Conservation (phyloP, 1,284 basidiomycete genomes). For the Abortiporus biennis region DNA sequence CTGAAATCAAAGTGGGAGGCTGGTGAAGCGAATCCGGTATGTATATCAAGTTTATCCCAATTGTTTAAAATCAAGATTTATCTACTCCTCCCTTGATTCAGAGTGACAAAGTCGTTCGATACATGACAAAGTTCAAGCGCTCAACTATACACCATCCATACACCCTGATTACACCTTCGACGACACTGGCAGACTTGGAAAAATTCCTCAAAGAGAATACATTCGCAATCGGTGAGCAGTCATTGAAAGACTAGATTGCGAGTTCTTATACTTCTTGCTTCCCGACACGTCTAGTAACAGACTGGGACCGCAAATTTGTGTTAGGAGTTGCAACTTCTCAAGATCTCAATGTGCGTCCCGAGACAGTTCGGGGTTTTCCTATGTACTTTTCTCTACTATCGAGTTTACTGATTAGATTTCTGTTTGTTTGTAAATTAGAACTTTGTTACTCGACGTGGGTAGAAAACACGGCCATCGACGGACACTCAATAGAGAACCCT, state of each 20-base stretch:
- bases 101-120: conserved; percentile 58
- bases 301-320: conserved; percentile 78
- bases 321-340: conserved; percentile 76
- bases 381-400: neutral
- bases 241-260: conserved; percentile 1
- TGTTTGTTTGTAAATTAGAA: conserved; percentile 33
- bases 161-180: conserved; percentile 74
- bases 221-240: conserved; percentile 67
- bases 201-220: conserved; percentile 64
- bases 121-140: conserved; percentile 76
- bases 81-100: conserved; percentile 23
- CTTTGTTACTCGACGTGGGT: conserved; percentile 54
- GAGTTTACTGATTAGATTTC: neutral
- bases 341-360: conserved; percentile 61
- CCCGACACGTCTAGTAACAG: conserved; percentile 55
- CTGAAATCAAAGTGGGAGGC: conserved; percentile 77
- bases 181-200: conserved; percentile 73
- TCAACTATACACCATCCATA: conserved; percentile 62
- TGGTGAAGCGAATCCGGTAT: conserved; percentile 63
- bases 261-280: conserved; percentile 4
- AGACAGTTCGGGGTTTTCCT: no score
- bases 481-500: neutral
- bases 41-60: no score
- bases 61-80: no score
- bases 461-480: conserved; percentile 18